phyloP scores from a whole-genome alignment of 352 stramenopile genomes.

The Thalassiosira allenii region DNA sequence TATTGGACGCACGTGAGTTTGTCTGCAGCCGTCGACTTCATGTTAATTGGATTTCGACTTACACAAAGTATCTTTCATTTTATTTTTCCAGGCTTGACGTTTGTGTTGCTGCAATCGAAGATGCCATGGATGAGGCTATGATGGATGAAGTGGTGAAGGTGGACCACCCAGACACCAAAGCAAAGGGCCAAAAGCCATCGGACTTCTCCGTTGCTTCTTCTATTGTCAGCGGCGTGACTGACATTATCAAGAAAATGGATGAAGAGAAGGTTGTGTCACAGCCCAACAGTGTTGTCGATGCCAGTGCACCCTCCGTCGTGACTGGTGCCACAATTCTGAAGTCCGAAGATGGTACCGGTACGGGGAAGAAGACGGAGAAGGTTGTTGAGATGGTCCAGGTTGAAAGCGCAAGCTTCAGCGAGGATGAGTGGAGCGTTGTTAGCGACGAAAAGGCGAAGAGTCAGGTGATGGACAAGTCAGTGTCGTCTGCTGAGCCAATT shows the following conservation, averaged over 20 bases:
- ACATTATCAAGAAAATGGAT: conserved; percentile 33
- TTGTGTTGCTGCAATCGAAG: conserved; percentile 54
- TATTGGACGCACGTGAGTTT: conserved; percentile 70
- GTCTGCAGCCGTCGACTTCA: conserved; percentile 39
- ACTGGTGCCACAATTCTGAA: conserved; percentile 16
- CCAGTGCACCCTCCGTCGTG: conserved; percentile 12
- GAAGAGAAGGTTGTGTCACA: conserved; percentile 10
- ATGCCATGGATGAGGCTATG: conserved; percentile 14
- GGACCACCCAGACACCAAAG: background rate
- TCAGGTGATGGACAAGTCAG: conserved; percentile 35
- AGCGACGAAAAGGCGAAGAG: conserved; percentile 32
- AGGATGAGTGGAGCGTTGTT: conserved; percentile 71
- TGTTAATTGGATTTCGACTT: conserved; percentile 37
- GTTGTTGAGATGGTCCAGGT: conserved; percentile 14
- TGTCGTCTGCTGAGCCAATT: conserved; percentile 17
- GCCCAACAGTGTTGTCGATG: background rate
- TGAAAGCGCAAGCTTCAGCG: conserved; percentile 36
- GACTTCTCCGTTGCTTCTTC: conserved; percentile 50
- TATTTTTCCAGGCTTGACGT: conserved; percentile 47
- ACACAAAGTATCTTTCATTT: background rate
- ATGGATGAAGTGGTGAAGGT: background rate
- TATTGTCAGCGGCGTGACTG: conserved; percentile 22
- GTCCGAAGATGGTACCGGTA: conserved; percentile 11
- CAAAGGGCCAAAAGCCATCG: background rate
- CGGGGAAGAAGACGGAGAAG: conserved; percentile 16